Percentiles rank a stretch among this genome's conserved stretches.
phyloP scores from a whole-genome alignment of 305 asterid genomes.

The Withania somnifera region DNA sequence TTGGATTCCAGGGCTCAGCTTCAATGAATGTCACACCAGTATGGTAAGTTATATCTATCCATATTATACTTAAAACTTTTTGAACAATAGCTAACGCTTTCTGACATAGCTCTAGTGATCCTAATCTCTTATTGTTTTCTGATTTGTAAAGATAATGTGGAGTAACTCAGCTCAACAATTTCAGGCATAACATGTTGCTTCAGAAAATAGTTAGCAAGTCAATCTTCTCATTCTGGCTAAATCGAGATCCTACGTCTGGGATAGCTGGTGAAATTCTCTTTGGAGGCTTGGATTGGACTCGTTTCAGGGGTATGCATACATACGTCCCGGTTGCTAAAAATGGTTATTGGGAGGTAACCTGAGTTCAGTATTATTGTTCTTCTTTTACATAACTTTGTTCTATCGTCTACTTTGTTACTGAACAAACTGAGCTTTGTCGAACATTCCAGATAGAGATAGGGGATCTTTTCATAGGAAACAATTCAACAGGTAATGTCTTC shows the following conservation, averaged over 20 bases:
- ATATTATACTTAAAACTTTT: background rate
- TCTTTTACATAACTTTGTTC: background rate
- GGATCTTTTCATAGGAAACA: constrained; percentile 16
- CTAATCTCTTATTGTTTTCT: background rate
- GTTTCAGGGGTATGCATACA: constrained; percentile 25
- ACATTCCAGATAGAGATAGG: constrained; percentile 19
- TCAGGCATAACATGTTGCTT: constrained; percentile 26
- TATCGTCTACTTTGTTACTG: background rate
- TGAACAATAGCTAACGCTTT: background rate
- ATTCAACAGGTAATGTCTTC: constrained; percentile 17
- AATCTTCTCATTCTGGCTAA: constrained; percentile 23
- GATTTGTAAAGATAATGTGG: too few relatives aligned
- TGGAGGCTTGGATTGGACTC: constrained; percentile 26
- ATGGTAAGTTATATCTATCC: constrained; percentile 11
- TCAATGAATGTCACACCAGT: constrained; percentile 13
- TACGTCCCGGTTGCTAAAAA: constrained; percentile 13
- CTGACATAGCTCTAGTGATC: background rate
- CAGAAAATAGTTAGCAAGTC: constrained; percentile 11
- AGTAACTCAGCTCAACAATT: background rate
- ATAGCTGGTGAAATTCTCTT: constrained; percentile 26
- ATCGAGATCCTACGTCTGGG: constrained; percentile 5
- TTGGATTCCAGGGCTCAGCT: constrained; percentile 21
- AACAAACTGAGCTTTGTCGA: background rate
- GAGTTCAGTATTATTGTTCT: background rate
- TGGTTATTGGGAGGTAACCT: constrained; percentile 31